Evolutionary conservation across 2,329 filamentous ascomycete genomes (phyloP).

Genomic region (Cordyceps cicadae): DNA sequence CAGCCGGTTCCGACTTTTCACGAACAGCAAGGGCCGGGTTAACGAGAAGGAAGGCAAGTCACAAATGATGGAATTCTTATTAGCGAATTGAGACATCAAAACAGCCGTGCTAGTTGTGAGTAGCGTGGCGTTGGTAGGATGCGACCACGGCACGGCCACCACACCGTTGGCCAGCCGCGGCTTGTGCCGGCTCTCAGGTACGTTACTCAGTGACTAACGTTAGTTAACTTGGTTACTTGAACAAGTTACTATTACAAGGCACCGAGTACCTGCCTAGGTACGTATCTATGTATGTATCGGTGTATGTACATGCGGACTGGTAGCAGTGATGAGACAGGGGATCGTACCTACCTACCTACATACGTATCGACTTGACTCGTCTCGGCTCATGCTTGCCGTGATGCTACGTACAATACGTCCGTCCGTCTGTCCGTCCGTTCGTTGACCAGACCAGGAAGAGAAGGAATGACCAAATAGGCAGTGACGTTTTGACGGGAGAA

Average conservation of each 20-base stretch:
- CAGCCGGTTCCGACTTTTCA: constrained; percentile 9
- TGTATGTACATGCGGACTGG: no score
- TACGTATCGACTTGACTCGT: background rate
- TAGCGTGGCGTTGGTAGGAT: background rate
- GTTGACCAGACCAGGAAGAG: no score
- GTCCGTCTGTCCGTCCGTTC: no score
- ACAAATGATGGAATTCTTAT: background rate
- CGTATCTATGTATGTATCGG: no score
- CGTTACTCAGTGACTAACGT: no score
- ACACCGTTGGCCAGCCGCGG: background rate
- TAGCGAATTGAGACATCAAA: no score
- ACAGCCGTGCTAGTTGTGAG: no score
- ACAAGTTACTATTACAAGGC: no score
- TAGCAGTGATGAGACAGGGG: background rate
- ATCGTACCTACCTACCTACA: background rate
- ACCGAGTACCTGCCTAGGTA: no score
- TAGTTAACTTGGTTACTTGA: no score
- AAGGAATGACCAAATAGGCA: no score
- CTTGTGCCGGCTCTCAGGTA: constrained; percentile 3
- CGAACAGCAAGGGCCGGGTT: background rate
- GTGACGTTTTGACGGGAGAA: background rate
- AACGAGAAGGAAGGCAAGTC: background rate
- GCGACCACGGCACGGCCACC: background rate
- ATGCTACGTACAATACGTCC: no score
- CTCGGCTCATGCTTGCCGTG: background rate